A percentile compares a stretch with the other conserved stretches of the same genome.
These are phyloP conservation scores for Crithidia mellificae DNA, from an alignment of 208 protist species.

Conservation along the genomic window DNA sequence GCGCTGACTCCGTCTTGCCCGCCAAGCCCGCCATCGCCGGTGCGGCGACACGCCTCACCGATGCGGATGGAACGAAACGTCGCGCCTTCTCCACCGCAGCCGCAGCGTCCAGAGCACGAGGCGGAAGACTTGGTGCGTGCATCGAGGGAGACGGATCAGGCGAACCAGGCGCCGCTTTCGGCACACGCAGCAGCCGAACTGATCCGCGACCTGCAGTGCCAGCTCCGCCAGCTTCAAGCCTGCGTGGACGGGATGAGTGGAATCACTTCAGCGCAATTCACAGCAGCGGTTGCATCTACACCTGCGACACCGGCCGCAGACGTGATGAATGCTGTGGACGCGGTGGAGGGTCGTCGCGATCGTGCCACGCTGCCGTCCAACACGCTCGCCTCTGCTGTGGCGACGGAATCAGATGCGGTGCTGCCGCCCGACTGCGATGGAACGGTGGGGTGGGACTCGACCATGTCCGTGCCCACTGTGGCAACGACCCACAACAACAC, in stretches of 20 bases:
- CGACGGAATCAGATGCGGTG: background rate
- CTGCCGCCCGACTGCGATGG: background rate
- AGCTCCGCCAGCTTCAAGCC: background rate
- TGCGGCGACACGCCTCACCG: too few species aligned
- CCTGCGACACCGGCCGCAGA: too few species aligned
- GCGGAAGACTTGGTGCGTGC: too few species aligned
- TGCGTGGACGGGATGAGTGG: conserved; percentile 1
- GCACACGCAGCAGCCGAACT: background rate
- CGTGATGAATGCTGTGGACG: too few species aligned
- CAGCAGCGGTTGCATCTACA: background rate
- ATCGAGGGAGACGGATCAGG: too few species aligned
- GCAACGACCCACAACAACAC: background rate
- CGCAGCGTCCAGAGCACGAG: too few species aligned
- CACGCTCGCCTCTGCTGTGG: background rate
- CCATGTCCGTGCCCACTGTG: background rate
- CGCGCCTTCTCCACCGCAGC: too few species aligned
- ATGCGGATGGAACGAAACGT: too few species aligned
- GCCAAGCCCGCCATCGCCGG: too few species aligned
- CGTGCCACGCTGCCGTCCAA: background rate
- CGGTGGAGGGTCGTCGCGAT: too few species aligned
- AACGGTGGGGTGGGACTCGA: background rate
- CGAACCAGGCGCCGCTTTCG: background rate
- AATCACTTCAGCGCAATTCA: background rate
- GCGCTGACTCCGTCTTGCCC: too few species aligned
- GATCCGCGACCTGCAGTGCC: conserved; percentile 2